These are phyloP conservation scores for Hordeum vulgare DNA, from an alignment of 176 grass and related monocot genomes.

Conservation along the genomic window MorexV3_pseudomolecules_assembly NC_058520.1:115197890-115198389, in stretches of 20 bases:
- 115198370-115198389: not conserved
- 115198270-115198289: not conserved
- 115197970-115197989: not conserved
- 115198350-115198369: not conserved
- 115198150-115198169: constrained; percentile 2
- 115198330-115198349: not conserved
- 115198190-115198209: not conserved
- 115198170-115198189: constrained; percentile 24
- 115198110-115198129: not conserved
- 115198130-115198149: not conserved
- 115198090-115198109: constrained; percentile 11
- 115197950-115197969: not conserved
- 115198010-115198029: not conserved
- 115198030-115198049: constrained; percentile 32
- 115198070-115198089: constrained; percentile 19
- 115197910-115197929: constrained; percentile 1
- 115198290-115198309: not conserved
- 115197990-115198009: not conserved
- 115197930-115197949: constrained; percentile 4
- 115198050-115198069: not conserved
- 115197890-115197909: not conserved
- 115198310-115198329: not conserved
- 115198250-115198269: not conserved
- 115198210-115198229: not conserved
- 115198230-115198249: not conserved